Conservation (phyloP, 495 filamentous ascomycete genomes). For the Lineolata rhizophorae region DNA sequence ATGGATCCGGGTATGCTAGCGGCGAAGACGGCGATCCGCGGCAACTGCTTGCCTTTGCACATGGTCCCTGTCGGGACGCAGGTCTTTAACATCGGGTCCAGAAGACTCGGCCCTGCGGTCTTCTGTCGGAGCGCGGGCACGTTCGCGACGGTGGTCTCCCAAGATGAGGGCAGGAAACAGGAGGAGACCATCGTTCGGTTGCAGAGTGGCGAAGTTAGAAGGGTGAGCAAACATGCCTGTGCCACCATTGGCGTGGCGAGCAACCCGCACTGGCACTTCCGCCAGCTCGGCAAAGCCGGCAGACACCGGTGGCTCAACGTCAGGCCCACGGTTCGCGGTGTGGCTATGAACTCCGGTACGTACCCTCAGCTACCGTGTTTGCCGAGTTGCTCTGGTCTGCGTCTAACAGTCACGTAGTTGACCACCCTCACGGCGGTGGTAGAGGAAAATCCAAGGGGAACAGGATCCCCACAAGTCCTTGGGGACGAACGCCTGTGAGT, state of each 20-base stretch:
- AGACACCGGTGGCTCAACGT: slow-evolving; percentile 82
- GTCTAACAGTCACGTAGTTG: slow-evolving; percentile 33
- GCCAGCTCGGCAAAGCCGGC: slow-evolving; percentile 85
- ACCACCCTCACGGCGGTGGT: slow-evolving; percentile 97
- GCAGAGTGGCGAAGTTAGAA: slow-evolving; percentile 79
- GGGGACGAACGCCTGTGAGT: slow-evolving; percentile 55
- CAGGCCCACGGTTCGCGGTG: slow-evolving; percentile 78
- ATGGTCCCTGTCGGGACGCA: slow-evolving; percentile 82
- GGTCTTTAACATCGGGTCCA: slow-evolving; percentile 79
- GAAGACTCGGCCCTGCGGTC: no score
- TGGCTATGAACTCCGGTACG: slow-evolving; percentile 89
- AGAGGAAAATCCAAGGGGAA: slow-evolving; percentile 98
- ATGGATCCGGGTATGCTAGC: slow-evolving; percentile 89
- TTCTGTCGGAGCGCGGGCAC: slow-evolving; percentile 90
- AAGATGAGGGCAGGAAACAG: slow-evolving; percentile 38
- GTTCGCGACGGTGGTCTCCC: slow-evolving; percentile 65
- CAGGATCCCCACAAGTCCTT: slow-evolving; percentile 76
- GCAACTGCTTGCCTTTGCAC: slow-evolving; percentile 83
- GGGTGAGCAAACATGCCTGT: slow-evolving; percentile 73
- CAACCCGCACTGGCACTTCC: slow-evolving; percentile 75
- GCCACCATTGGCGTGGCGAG: slow-evolving; percentile 85
- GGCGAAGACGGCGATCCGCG: slow-evolving; percentile 78
- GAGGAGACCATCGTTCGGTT: slow-evolving; percentile 58
- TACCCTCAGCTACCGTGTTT: slow-evolving; percentile 4
- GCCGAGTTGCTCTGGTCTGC: background rate